A percentile compares a stretch with the other conserved stretches of the same genome.
Evolutionary conservation across 768 basidiomycete species (phyloP).

Genomic region (Tricholoma flavovirens): DNA sequence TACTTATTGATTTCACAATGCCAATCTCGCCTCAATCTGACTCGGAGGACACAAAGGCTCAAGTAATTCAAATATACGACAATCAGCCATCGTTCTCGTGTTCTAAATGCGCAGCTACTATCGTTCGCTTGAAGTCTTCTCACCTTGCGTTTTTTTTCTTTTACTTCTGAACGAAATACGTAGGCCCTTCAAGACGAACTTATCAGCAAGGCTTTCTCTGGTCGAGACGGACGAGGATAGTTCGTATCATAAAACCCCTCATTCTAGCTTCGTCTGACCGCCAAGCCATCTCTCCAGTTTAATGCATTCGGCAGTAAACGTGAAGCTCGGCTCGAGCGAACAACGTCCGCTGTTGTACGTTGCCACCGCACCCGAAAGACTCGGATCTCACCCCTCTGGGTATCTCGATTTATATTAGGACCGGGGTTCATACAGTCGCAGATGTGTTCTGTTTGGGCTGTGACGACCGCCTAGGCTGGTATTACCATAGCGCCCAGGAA

Average conservation of each 20-base stretch:
- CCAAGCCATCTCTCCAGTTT: constrained; percentile 38
- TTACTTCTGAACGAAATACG: neutral
- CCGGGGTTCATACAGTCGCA: constrained; percentile 76
- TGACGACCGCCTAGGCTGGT: constrained; percentile 77
- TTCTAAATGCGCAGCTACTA: constrained; percentile 60
- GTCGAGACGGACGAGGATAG: constrained; percentile 79
- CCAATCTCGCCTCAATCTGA: neutral
- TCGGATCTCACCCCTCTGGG: constrained; percentile 5
- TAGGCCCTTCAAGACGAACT: constrained; percentile 80
- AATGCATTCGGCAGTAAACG: constrained; percentile 72
- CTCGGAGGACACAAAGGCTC: constrained; percentile 15
- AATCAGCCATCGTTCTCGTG: constrained; percentile 69
- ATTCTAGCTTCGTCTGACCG: neutral
- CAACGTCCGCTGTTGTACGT: constrained; percentile 67
- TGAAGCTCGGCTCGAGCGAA: constrained; percentile 68
- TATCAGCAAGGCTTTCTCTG: constrained; percentile 81
- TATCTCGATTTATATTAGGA: constrained; percentile 34
- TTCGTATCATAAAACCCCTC: constrained; percentile 29
- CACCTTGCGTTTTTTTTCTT: neutral
- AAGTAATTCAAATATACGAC: constrained; percentile 56
- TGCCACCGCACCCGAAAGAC: neutral
- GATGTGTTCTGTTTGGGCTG: constrained; percentile 79
- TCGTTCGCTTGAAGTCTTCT: constrained; percentile 39
- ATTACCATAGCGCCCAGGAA: constrained; percentile 74
- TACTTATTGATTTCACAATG: neutral